phyloP scores from a whole-genome alignment of 2,329 filamentous ascomycete species.

The Colletotrichum sp. region DNA sequence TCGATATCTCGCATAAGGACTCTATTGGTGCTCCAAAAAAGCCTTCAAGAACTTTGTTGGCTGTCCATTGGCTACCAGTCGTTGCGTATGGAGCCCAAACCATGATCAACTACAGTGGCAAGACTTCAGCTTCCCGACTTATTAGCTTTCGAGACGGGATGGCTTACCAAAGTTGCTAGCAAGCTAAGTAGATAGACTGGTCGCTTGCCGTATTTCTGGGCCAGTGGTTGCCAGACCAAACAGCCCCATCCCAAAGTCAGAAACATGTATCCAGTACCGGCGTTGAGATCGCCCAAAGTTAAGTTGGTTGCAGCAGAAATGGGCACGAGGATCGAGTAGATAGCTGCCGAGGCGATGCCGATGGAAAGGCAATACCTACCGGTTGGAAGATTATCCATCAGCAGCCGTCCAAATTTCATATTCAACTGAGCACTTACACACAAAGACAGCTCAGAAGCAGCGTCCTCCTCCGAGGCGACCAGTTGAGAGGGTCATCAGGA shows the following conservation, averaged over 20 bases:
- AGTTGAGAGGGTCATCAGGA: constrained; percentile 58
- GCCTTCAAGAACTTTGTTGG: constrained; percentile 30
- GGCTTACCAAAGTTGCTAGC: neutral
- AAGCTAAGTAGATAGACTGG: constrained; percentile 43
- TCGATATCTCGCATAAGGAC: constrained; percentile 30
- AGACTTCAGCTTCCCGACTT: neutral
- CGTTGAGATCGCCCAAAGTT: constrained; percentile 47
- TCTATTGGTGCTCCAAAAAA: constrained; percentile 32
- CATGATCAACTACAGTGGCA: constrained; percentile 20
- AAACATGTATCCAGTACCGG: constrained; percentile 57
- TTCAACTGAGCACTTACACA: constrained; percentile 24
- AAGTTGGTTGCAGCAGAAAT: constrained; percentile 49
- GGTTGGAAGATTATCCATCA: fast-evolving
- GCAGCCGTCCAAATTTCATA: fast-evolving
- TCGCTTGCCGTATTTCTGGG: constrained; percentile 55
- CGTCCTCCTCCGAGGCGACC: constrained; percentile 36
- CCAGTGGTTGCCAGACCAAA: constrained; percentile 56
- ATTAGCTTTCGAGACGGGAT: fast-evolving
- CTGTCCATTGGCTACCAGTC: constrained; percentile 26
- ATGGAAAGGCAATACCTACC: neutral
- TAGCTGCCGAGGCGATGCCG: constrained; percentile 30
- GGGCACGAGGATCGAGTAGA: constrained; percentile 31
- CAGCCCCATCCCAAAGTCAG: constrained; percentile 55
- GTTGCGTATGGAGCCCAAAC: constrained; percentile 36
- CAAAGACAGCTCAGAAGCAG: constrained; percentile 30